Evolutionary conservation across 1,284 basidiomycete species (phyloP).

Genomic region (Gomphus bonarii): DNA sequence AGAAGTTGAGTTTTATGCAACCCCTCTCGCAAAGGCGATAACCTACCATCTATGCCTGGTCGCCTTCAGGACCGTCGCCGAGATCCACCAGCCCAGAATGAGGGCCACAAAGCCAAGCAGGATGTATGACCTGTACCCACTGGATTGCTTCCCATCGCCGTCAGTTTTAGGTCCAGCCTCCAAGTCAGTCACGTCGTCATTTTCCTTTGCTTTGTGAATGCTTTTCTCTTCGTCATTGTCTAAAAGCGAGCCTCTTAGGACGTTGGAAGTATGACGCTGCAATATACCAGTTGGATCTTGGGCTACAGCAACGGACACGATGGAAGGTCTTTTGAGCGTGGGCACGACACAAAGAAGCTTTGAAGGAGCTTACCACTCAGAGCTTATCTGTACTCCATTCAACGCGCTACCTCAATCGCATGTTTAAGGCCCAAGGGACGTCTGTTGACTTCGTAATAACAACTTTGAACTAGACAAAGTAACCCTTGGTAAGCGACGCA

Average conservation of each 20-base stretch:
- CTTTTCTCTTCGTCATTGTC: constrained; percentile 19
- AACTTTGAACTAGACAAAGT: neutral
- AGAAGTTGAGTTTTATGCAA: neutral
- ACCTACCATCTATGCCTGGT: constrained; percentile 66
- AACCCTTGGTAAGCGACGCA: neutral
- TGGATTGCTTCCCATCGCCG: neutral
- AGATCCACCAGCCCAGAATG: constrained; percentile 78
- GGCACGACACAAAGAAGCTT: neutral
- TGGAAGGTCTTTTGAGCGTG: neutral
- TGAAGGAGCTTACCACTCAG: neutral
- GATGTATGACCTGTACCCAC: constrained; percentile 27
- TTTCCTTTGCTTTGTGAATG: constrained; percentile 14
- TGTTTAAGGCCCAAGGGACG: too few species aligned
- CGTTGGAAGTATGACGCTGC: neutral
- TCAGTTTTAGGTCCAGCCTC: neutral
- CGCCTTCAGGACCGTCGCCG: constrained; percentile 49
- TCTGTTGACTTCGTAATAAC: too few species aligned
- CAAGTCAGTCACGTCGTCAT: neutral
- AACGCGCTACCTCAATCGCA: too few species aligned
- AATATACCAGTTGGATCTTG: neutral
- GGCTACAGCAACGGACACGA: neutral
- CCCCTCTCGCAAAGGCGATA: constrained; percentile 1
- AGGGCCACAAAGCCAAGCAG: constrained; percentile 42
- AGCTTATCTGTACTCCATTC: neutral
- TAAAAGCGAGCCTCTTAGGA: constrained; percentile 10